Evolutionary conservation across 225 moss, liverwort and hornwort genomes (phyloP).

Genomic region (Pleurozium schreberi): DNA sequence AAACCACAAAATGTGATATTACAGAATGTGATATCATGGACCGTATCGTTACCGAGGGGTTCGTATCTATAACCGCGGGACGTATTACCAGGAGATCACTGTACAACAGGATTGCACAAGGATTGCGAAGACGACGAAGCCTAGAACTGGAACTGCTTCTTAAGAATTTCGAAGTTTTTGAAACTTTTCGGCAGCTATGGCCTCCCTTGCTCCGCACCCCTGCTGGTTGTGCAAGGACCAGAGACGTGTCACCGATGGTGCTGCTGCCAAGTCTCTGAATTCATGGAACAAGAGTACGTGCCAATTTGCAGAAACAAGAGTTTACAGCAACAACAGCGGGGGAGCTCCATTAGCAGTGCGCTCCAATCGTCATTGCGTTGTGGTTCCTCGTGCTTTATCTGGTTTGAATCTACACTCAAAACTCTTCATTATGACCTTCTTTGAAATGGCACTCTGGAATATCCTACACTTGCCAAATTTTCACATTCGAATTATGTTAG

Average conservation of each 20-base stretch:
- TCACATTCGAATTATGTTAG: neutral
- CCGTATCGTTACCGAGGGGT: neutral
- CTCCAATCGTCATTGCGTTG: neutral
- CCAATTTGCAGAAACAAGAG: neutral
- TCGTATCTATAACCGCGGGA: neutral
- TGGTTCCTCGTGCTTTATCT: conserved; percentile 5
- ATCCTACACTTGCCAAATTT: neutral
- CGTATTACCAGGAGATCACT: neutral
- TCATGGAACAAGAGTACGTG: neutral
- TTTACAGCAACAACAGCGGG: neutral
- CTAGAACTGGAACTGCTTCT: neutral
- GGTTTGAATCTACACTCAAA: neutral
- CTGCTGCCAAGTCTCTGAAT: neutral
- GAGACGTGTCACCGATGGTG: neutral
- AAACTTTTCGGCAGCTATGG: neutral
- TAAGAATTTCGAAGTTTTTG: neutral
- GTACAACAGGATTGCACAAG: neutral
- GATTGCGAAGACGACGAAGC: neutral
- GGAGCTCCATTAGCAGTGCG: neutral
- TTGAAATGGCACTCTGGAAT: neutral
- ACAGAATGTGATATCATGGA: neutral
- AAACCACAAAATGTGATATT: neutral
- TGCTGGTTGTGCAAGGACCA: neutral
- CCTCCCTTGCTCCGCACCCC: neutral
- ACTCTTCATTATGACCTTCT: neutral